Base-by-base conservation (phyloP, 306 rosid species). In the Malus orientalis region DNA sequence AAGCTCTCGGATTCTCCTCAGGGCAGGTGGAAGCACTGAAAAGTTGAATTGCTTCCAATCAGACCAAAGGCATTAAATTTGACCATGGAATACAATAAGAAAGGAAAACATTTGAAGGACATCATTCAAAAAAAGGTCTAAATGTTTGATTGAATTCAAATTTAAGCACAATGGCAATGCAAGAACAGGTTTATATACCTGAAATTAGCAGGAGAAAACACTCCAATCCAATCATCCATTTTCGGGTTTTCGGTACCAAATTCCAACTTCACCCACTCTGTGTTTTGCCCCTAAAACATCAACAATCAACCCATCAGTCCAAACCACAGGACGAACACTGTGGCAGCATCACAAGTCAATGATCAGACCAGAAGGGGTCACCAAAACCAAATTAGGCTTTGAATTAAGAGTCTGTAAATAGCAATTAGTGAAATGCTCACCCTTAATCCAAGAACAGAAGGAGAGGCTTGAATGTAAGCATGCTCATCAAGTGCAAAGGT, bases 151-250 rank as follows among this genome's bases (percentile, higher is more conserved):
- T 13, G 59, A 69, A 60, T 9, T 55, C 69, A 74, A 74, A 74
- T 60, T 25, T 40, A 27, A 23, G 57, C 10, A 23, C 1, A 65
- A 8, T 33, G 25, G 18, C 6, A 57, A 49, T 15, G 27, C 11
- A 77, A 62, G 47, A 45, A 45, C 71, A 70, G 7, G 11, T 18
- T 13, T 6, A 44, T 47, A 7, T 78, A 88, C 96, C 86, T 92
- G 86, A 90, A 90, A 76, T 88, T 88, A 83, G 89, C 88, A 68
- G 97, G 96, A 71, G 96, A 92, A 86, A 90, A 92, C 59, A 90
- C 96, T 42, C 96, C 96, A 78, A 92, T 88, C 93, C 96, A 92
- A 74, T 92, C 96, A 77, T 82, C 87, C 71, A 32, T 38, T 44
- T 86, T 75, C 51, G 96, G 92, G 59, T 85, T 79, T 63, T 88